phyloP scores from a whole-genome alignment of 768 basidiomycete species.

The Amanita muscaria region DNA sequence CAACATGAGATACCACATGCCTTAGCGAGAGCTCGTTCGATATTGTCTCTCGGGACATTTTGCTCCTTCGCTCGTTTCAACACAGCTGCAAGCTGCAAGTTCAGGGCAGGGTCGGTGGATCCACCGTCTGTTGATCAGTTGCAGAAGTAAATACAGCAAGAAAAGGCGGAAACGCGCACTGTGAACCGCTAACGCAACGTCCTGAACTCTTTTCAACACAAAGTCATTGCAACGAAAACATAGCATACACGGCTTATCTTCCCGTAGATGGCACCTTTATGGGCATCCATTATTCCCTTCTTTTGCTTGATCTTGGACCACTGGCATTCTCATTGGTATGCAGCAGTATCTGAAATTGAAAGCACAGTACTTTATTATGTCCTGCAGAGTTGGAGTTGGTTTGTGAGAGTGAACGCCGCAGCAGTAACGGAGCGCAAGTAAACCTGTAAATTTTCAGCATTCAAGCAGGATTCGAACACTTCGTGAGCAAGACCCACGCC shows the following conservation, averaged over 20 bases:
- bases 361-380: constrained; percentile 31
- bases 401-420: constrained; percentile 14
- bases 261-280: constrained; percentile 49
- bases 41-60: constrained; percentile 63
- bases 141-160: not conserved
- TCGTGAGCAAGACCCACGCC: no score
- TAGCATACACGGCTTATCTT: constrained; percentile 48
- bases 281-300: constrained; percentile 56
- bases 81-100: constrained; percentile 41
- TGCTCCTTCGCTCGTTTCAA: constrained; percentile 47
- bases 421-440: not conserved
- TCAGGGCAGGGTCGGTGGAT: constrained; percentile 44
- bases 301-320: constrained; percentile 74
- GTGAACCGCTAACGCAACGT: constrained; percentile 52
- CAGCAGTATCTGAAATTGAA: no score
- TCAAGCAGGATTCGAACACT: no score
- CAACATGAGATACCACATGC: constrained; percentile 21
- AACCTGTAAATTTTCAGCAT: not conserved
- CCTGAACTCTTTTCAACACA: constrained; percentile 27
- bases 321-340: no score
- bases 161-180: constrained; percentile 27
- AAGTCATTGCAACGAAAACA: not conserved
- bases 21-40: constrained; percentile 51
- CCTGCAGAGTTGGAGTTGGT: constrained; percentile 20
- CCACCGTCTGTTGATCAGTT: constrained; percentile 38